Evolutionary conservation across 768 basidiomycete species (phyloP), one percentile per base, ranked within the genome.

Genomic region (Hygrophorus russula): DNA sequence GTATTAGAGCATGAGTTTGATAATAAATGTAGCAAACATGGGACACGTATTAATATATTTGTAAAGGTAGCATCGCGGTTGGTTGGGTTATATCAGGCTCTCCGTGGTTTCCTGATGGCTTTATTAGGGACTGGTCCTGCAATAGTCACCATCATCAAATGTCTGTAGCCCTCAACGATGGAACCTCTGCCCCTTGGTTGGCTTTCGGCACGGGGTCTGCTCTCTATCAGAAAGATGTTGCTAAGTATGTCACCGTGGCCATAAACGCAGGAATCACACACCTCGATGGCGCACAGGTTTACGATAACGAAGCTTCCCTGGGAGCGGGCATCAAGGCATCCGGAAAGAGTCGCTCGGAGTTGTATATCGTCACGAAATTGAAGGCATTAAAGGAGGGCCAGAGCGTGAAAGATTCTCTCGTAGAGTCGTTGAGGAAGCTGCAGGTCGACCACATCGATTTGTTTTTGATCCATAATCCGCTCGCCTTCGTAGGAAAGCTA

Each of bases 291-390:
- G 78, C 78, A 2, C 78, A 80, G 53, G 41, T 60, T 40, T 82
- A 82, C 56, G 45, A 44, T 6, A 82, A 82, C 47, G 79, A 81
- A 53, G 64, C 65, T 1, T 62, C 63, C 1, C 61, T 79, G 13
- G 77, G 74, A 0, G 63, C 56, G 11, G 77, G 72, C 8, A 67
- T 80, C 49, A 62, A 60, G 40, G 64, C 62, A 2, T 70, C 74
- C 2, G 68, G 70, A 18, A 74, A 69, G 50, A 55, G 70, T 7
- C 73, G 76, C 14, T 68, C 68, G 0, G 68, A 71, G 39, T 56
- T 85, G 8, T 85, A 69, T 58, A 67, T 85, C 50, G 76, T 78
- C 32, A 81, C 78, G 15, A 80, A 82, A 50, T 59, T 80, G 35
- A 54, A 56, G 7, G 65, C 63, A 35, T 55, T 75, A 17, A 51